Conservation (phyloP, 1,284 basidiomycete species). For the Fomes fomentarius region DNA sequence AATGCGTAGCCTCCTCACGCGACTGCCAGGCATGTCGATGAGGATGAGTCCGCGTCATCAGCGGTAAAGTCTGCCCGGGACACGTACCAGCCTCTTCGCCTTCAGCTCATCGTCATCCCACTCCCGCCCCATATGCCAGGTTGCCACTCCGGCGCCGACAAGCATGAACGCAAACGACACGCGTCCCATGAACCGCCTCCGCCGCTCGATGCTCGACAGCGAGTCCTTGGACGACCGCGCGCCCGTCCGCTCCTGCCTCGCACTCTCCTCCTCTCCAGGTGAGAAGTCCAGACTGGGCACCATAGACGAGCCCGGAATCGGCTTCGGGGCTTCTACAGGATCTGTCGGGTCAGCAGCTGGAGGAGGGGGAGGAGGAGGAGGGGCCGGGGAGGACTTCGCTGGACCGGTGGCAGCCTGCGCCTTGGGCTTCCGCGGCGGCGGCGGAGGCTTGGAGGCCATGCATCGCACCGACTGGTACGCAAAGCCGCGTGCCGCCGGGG, state of each 20-base stretch:
- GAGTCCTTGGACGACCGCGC: slow-evolving; percentile 74
- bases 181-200: slow-evolving; percentile 58
- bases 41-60: slow-evolving; percentile 2
- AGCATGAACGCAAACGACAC: slow-evolving; percentile 47
- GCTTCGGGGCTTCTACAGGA: slow-evolving; percentile 12
- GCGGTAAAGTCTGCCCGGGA: slow-evolving; percentile 3
- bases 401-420: neutral
- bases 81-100: slow-evolving; percentile 47
- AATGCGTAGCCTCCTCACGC: slow-evolving; percentile 56
- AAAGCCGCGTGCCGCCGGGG: slow-evolving; percentile 18
- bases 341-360: slow-evolving; percentile 5
- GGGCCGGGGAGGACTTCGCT: slow-evolving; percentile 18
- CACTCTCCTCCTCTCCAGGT: slow-evolving; percentile 29
- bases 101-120: slow-evolving; percentile 39
- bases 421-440: slow-evolving; percentile 21
- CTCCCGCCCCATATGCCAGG: slow-evolving; percentile 37
- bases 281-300: slow-evolving; percentile 36
- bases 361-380: slow-evolving; percentile 16
- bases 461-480: slow-evolving; percentile 26
- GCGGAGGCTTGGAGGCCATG: slow-evolving; percentile 29
- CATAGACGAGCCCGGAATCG: slow-evolving; percentile 19
- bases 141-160: slow-evolving; percentile 52
- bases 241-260: slow-evolving; percentile 51
- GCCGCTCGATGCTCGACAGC: slow-evolving; percentile 73
- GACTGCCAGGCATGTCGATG: slow-evolving; percentile 43